These are phyloP conservation scores for Carpinus fangiana DNA, from an alignment of 306 rosid species.

Conservation along the genomic window DNA sequence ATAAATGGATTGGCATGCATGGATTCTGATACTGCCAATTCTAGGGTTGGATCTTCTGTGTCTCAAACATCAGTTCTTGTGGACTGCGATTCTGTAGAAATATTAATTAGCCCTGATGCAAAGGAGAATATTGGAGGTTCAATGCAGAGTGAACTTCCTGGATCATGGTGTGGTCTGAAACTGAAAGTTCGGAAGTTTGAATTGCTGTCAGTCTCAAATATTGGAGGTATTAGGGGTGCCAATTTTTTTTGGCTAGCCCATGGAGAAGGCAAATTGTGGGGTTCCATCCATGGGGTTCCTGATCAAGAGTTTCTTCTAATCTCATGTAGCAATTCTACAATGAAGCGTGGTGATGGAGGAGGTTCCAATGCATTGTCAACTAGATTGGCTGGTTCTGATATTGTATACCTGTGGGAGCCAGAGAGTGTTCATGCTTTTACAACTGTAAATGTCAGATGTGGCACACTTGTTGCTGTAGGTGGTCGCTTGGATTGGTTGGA, in stretches of 20 bases:
- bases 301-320: conserved; percentile 79
- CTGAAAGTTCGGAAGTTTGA: conserved; percentile 66
- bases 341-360: conserved; percentile 93
- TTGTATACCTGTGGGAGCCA: conserved; percentile 72
- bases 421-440: conserved; percentile 51
- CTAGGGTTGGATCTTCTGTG: conserved; percentile 40
- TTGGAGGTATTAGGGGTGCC: conserved; percentile 69
- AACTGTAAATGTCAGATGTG: conserved; percentile 76
- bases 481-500: conserved; percentile 94
- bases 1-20: conserved; percentile 45
- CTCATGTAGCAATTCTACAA: conserved; percentile 64
- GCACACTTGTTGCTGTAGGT: conserved; percentile 74
- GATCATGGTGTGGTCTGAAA: conserved; percentile 70
- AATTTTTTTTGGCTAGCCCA: conserved; percentile 81
- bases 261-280: conserved; percentile 84
- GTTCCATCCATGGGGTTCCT: conserved; percentile 57
- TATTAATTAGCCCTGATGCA: conserved; percentile 54
- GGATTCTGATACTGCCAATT: conserved; percentile 41
- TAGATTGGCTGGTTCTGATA: conserved; percentile 80
- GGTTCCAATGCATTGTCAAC: conserved; percentile 88
- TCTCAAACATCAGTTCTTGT: conserved; percentile 68
- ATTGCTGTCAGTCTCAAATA: conserved; percentile 68
- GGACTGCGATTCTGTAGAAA: conserved; percentile 61
- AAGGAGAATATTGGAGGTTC: conserved; percentile 53
- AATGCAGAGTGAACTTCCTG: conserved; percentile 88